Evolutionary conservation across 2,329 filamentous ascomycete genomes (phyloP).

Genomic region (Biscogniauxia mediterranea): DNA sequence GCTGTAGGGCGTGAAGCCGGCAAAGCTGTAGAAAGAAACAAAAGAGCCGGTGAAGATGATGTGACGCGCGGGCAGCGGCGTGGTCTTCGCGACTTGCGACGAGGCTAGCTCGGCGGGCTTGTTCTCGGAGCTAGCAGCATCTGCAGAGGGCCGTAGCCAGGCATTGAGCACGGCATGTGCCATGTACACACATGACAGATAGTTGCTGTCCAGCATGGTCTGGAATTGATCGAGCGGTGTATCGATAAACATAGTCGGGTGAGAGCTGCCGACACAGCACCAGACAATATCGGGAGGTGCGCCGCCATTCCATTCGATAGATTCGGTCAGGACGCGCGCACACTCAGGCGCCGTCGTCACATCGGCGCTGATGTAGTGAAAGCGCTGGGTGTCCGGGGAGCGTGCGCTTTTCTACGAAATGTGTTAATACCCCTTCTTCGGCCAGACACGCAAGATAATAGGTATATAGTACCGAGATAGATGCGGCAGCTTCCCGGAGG

Average conservation of each 20-base stretch:
- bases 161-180: no score
- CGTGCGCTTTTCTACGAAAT: constrained; percentile 49
- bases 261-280: constrained; percentile 62
- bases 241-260: no score
- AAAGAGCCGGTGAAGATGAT: constrained; percentile 67
- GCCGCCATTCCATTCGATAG: constrained; percentile 58
- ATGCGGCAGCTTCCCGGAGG: no score
- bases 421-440: no score
- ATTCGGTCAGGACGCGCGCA: constrained; percentile 54
- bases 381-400: constrained; percentile 53
- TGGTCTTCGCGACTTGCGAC: not conserved
- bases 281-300: constrained; percentile 63
- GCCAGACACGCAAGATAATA: no score
- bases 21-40: constrained; percentile 59
- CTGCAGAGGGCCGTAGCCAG: no score
- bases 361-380: constrained; percentile 64
- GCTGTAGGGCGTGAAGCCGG: constrained; percentile 64
- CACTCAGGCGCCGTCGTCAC: constrained; percentile 57
- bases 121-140: no score
- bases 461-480: no score
- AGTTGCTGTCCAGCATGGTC: constrained; percentile 39
- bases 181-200: no score
- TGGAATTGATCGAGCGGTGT: no score
- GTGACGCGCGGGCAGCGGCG: constrained; percentile 45
- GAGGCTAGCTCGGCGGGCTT: no score